These are phyloP conservation scores for Dioscorea dumetorum DNA, from an alignment of 106 monocot genomes.

Conservation along the genomic window DNA sequence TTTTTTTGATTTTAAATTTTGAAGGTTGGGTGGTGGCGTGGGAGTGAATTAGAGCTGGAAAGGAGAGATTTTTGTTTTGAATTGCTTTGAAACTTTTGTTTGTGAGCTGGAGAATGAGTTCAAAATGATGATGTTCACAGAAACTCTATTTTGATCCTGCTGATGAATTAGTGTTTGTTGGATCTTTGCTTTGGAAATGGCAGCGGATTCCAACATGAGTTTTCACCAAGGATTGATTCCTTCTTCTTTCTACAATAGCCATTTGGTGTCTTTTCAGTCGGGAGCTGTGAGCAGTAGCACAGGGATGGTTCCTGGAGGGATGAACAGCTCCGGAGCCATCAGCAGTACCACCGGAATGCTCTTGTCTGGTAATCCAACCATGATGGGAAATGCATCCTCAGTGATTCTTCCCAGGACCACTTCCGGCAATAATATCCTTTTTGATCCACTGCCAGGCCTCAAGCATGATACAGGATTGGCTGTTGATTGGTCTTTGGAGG, in stretches of 20 bases:
- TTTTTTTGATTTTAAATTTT: neutral
- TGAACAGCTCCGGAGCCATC: conserved; percentile 21
- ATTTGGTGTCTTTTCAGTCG: conserved; percentile 62
- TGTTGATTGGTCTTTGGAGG: conserved; percentile 44
- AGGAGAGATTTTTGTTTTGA: neutral
- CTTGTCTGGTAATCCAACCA: conserved; percentile 17
- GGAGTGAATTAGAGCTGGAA: neutral
- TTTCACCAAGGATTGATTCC: conserved; percentile 40
- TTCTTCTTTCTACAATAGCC: conserved; percentile 44
- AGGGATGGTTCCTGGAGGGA: conserved; percentile 23
- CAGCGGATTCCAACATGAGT: conserved; percentile 61
- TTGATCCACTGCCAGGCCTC: conserved; percentile 30
- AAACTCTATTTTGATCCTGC: neutral
- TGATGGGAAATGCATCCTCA: conserved; percentile 20
- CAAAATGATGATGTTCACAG: neutral
- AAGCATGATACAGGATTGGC: conserved; percentile 50
- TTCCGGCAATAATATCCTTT: conserved; percentile 14
- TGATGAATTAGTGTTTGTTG: neutral
- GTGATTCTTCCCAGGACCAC: conserved; percentile 21
- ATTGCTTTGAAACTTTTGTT: neutral
- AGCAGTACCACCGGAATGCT: conserved; percentile 22
- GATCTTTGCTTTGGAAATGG: conserved; percentile 29
- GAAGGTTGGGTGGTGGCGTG: neutral
- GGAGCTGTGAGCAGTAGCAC: conserved; percentile 23
- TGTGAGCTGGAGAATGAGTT: neutral